These are phyloP conservation scores for Trichoderma atroviride DNA, from an alignment of 2,329 filamentous ascomycete species.

Conservation along the genomic window DNA sequence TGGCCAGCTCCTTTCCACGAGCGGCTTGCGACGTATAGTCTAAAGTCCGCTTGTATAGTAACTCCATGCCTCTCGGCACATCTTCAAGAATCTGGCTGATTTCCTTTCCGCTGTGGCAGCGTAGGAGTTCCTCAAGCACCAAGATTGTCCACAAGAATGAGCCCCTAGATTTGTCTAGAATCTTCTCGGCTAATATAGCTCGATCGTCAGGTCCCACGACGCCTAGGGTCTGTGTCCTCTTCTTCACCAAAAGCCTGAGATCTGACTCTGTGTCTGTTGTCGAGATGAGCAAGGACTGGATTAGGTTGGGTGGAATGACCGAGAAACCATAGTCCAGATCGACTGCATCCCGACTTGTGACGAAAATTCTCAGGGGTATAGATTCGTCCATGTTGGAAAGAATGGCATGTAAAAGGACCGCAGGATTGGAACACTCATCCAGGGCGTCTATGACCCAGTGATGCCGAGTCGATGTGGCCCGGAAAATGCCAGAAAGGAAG, in stretches of 20 bases:
- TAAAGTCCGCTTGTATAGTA: slow-evolving; percentile 40
- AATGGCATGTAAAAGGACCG: slow-evolving; percentile 31
- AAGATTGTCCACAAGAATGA: slow-evolving; percentile 44
- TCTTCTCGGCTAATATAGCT: slow-evolving; percentile 34
- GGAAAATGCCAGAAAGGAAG: background rate
- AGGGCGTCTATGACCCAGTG: slow-evolving; percentile 42
- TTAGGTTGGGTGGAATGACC: background rate
- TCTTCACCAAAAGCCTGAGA: too few relatives aligned
- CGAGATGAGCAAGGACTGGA: background rate
- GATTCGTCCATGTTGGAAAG: slow-evolving; percentile 28
- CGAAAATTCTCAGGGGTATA: slow-evolving; percentile 32
- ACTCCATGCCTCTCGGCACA: slow-evolving; percentile 41
- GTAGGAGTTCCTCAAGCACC: slow-evolving; percentile 38
- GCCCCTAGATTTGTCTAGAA: slow-evolving; percentile 41
- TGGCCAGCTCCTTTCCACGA: slow-evolving; percentile 38
- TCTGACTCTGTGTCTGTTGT: too few relatives aligned
- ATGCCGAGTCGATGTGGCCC: slow-evolving; percentile 22
- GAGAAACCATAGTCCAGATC: background rate
- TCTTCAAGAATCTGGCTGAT: slow-evolving; percentile 38
- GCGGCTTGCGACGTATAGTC: slow-evolving; percentile 36
- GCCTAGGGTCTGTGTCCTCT: background rate
- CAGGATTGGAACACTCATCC: slow-evolving; percentile 38
- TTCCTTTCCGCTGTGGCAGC: slow-evolving; percentile 36
- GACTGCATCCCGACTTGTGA: slow-evolving; percentile 31
- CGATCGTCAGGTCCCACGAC: slow-evolving; percentile 29